Conservation (phyloP, 1,284 basidiomycete species). For the Cystobasidium slooffiae region DNA sequence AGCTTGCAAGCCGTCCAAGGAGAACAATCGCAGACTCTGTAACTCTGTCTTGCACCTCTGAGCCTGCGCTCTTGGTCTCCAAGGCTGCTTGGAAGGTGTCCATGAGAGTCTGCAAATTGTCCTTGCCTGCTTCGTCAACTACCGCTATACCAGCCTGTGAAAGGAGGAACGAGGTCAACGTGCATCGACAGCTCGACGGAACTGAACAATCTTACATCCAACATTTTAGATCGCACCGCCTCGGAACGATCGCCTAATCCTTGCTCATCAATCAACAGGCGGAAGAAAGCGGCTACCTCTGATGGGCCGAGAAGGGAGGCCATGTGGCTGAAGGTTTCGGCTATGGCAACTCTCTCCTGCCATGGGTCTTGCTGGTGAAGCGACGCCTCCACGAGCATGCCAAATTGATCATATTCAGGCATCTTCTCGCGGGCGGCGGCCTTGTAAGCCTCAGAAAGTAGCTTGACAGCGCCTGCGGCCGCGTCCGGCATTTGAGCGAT, state of each 20-base stretch:
- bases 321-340: constrained; percentile 70
- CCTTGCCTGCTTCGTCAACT: constrained; percentile 81
- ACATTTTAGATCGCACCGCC: constrained; percentile 83
- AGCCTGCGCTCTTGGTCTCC: constrained; percentile 65
- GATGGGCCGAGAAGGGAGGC: constrained; percentile 70
- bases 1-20: constrained; percentile 88
- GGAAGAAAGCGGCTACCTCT: constrained; percentile 79
- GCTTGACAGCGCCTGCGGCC: constrained; percentile 59
- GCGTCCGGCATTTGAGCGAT: constrained; percentile 72
- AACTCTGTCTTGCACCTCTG: constrained; percentile 80
- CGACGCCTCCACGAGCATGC: constrained; percentile 89
- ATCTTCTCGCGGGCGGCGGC: constrained; percentile 86
- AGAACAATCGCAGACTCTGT: constrained; percentile 95
- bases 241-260: constrained; percentile 84
- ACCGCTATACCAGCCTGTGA: constrained; percentile 72
- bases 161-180: background rate
- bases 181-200: background rate
- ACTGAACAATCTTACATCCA: constrained; percentile 59
- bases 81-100: constrained; percentile 83
- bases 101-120: constrained; percentile 76
- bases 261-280: constrained; percentile 81
- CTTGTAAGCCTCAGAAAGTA: constrained; percentile 74
- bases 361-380: constrained; percentile 92
- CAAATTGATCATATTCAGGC: constrained; percentile 69
- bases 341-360: constrained; percentile 78